Base-by-base conservation (phyloP, 2,329 filamentous ascomycete species). In the Beauveria varroae region DNA sequence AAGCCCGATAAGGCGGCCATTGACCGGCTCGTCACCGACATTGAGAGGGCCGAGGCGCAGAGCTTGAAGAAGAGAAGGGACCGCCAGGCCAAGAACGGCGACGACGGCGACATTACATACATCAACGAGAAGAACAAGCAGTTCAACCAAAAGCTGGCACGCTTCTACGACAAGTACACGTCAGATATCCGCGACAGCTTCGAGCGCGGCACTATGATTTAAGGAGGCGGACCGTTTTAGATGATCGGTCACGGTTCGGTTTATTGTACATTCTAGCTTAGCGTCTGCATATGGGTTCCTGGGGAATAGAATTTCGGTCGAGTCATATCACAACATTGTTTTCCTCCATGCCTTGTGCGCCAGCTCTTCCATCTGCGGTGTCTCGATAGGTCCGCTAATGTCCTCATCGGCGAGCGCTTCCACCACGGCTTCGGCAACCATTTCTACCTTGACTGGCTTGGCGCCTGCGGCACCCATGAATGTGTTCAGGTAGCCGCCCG, bases 61-160 rank as follows among this genome's bases (percentile, higher is more conserved):
- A 82, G 92, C 57, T 72, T 96, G 70, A 96, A 93, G 82, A 96
- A 96, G 79, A 83, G 92, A 68, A 87, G 85, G 72, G 91, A 96
- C 66, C 83, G 92, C 58, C 86, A 89, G 72, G 84, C 85, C 14
- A 84, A 87, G 72, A 88, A 87, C 64, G 91, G 93, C 62, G 92
- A 96, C 65, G 90, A 93, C 53, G 88, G 86, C 30, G 95, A 99
- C 75, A 90, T 98, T 68, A 98, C 93, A 8, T 98, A 96, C 76
- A 99, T 99, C 84, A 99, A 99, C 78, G 92, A 97, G 78, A 97
- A 99, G 88, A 99, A 99, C 82, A 98, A 98, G 82, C 92, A 97
- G 81, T 99, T 99, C 80, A 99, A 99, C 85, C 87, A 96, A 79
- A 98, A 99, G 79, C 80, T 99, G 74, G 82, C 89, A 59, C 83